A percentile compares a stretch with the other conserved stretches of the same genome.
Evolutionary conservation across 2,329 filamentous ascomycete species (phyloP).

Genomic region (Passalora sequoiae): DNA sequence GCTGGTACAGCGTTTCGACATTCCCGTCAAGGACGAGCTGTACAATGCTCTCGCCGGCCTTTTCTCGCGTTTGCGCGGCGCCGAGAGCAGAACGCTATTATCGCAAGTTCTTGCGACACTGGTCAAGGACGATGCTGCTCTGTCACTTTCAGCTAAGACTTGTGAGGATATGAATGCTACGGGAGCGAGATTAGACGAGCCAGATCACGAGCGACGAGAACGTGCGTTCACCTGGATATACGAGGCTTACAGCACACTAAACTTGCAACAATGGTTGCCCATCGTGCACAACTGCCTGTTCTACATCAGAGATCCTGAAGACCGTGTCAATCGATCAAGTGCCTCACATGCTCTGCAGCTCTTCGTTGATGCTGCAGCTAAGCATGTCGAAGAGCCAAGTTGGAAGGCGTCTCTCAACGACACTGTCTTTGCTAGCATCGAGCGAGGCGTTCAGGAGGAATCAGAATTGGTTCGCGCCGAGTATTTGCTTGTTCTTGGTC

Average conservation of each 20-base stretch:
- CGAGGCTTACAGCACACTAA: slow-evolving; percentile 57
- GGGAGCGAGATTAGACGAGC: slow-evolving; percentile 69
- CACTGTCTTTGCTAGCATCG: slow-evolving; percentile 69
- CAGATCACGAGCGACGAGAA: slow-evolving; percentile 79
- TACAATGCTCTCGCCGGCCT: slow-evolving; percentile 72
- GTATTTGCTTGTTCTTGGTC: slow-evolving; percentile 71
- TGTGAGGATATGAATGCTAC: slow-evolving; percentile 80
- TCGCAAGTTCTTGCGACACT: slow-evolving; percentile 69
- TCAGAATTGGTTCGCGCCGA: slow-evolving; percentile 84
- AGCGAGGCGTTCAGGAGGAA: slow-evolving; percentile 62
- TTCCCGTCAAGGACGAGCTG: slow-evolving; percentile 46
- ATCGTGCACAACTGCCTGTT: slow-evolving; percentile 85
- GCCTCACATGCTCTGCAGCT: slow-evolving; percentile 74
- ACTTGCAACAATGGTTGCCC: slow-evolving; percentile 74
- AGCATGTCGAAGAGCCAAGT: slow-evolving; percentile 44
- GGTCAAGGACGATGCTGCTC: slow-evolving; percentile 56
- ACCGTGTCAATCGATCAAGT: slow-evolving; percentile 78
- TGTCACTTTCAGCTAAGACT: slow-evolving; percentile 61
- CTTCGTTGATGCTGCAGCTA: slow-evolving; percentile 61
- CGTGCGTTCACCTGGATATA: slow-evolving; percentile 70
- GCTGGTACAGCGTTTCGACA: slow-evolving; percentile 45
- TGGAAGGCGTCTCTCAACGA: slow-evolving; percentile 55
- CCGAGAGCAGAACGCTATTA: slow-evolving; percentile 66
- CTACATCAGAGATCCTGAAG: slow-evolving; percentile 78
- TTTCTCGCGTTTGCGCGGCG: slow-evolving; percentile 86